These are phyloP conservation scores for Bruguiera sexangula DNA, from an alignment of 345 rosid genomes.

Conservation along the genomic window DNA sequence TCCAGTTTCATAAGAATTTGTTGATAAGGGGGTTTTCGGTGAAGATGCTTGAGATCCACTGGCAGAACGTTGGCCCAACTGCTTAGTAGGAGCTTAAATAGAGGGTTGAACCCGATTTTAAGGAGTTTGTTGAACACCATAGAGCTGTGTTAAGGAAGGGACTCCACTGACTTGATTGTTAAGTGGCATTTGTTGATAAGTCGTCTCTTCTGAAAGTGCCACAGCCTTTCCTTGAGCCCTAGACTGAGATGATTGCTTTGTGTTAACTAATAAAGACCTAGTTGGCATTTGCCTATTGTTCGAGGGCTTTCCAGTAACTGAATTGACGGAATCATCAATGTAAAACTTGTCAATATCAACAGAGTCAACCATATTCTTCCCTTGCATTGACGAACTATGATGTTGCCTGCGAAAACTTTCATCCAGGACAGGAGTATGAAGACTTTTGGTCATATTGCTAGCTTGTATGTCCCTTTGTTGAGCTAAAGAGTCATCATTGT, in stretches of 20 bases:
- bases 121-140: conserved; percentile 38
- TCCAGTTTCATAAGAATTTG: conserved; percentile 46
- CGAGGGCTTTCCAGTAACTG: conserved; percentile 45
- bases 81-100: conserved; percentile 47
- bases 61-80: conserved; percentile 43
- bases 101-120: conserved; percentile 42
- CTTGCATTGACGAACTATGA: conserved; percentile 29
- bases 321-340: conserved; percentile 42
- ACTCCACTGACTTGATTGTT: conserved; percentile 47
- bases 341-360: conserved; percentile 51
- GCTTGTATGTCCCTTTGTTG: conserved; percentile 47
- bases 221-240: conserved; percentile 56
- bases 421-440: conserved; percentile 29
- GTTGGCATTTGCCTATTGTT: conserved; percentile 28
- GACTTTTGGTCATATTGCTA: conserved; percentile 40
- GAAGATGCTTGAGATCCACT: conserved; percentile 62
- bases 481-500: conserved; percentile 38
- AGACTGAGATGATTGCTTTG: conserved; percentile 44
- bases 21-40: conserved; percentile 42
- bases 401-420: conserved; percentile 37
- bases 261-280: conserved; percentile 34
- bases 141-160: conserved; percentile 39
- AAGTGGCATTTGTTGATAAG: conserved; percentile 41
- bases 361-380: conserved; percentile 48
- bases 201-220: conserved; percentile 42